These are phyloP conservation scores for Microbotryomycetes sp. DNA, from an alignment of 1,284 basidiomycete genomes.

Conservation along the genomic window DNA sequence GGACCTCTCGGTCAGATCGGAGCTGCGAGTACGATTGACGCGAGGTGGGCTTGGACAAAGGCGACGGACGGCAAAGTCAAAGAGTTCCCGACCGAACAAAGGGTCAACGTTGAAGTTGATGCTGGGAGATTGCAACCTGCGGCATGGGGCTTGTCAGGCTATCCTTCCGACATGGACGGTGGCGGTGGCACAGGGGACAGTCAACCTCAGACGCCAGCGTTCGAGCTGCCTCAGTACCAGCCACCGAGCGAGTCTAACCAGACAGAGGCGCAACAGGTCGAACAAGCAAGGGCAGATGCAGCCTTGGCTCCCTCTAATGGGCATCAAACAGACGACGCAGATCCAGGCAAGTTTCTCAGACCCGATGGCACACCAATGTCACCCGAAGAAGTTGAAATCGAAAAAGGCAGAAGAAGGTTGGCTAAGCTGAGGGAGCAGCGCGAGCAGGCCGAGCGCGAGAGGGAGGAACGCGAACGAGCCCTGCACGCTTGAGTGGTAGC, in stretches of 20 bases:
- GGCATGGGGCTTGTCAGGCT: neutral
- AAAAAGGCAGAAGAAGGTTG: neutral
- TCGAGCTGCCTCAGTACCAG: neutral
- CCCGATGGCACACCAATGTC: neutral
- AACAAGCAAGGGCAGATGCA: too few species aligned
- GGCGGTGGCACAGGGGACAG: neutral
- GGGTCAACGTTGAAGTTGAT: constrained; percentile 4
- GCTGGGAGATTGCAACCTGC: constrained; percentile 7
- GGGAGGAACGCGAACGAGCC: neutral
- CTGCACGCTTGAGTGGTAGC: neutral
- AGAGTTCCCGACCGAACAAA: constrained; percentile 6
- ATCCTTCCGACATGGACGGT: neutral
- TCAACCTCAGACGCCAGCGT: neutral
- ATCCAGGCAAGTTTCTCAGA: neutral
- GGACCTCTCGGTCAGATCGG: constrained; percentile 27
- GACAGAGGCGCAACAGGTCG: too few species aligned
- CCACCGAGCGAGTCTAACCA: neutral
- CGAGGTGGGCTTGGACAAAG: constrained; percentile 21
- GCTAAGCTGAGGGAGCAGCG: neutral
- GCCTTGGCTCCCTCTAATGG: neutral
- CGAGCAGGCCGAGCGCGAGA: neutral
- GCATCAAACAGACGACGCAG: neutral
- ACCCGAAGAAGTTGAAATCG: neutral
- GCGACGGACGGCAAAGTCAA: constrained; percentile 29
- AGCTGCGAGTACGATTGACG: constrained; percentile 4